Conservation (phyloP, 768 basidiomycete species). For the Agaricus blazei region DNA sequence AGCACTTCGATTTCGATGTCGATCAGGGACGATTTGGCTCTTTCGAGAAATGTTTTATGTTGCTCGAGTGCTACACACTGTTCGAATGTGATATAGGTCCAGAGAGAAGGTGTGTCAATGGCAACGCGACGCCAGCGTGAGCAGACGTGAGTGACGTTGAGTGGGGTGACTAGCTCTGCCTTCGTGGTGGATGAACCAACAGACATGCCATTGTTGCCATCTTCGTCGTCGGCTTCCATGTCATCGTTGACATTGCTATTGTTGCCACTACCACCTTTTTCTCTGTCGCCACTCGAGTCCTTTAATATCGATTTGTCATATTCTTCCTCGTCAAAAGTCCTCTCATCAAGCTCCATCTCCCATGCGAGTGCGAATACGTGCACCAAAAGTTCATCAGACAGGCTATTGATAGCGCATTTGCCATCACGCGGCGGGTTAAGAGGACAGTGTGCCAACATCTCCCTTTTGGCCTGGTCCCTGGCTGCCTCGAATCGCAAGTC, state of each 20-base stretch:
- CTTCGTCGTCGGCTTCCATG: no score
- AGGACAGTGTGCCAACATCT: slow-evolving; percentile 41
- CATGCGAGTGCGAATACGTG: slow-evolving; percentile 49
- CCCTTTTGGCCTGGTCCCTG: slow-evolving; percentile 25
- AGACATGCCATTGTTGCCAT: no score
- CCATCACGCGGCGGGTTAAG: slow-evolving; percentile 39
- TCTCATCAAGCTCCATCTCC: slow-evolving; percentile 28
- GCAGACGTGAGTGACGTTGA: slow-evolving; percentile 60
- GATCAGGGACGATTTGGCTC: slow-evolving; percentile 51
- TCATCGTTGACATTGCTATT: no score
- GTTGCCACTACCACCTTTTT: no score
- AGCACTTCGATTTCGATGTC: slow-evolving; percentile 46
- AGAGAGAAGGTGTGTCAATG: slow-evolving; percentile 48
- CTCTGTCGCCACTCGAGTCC: no score
- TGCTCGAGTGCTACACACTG: slow-evolving; percentile 38
- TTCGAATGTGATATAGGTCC: slow-evolving; percentile 43
- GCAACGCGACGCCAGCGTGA: slow-evolving; percentile 52
- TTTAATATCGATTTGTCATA: no score
- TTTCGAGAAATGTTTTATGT: slow-evolving; percentile 40
- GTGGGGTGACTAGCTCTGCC: slow-evolving; percentile 33
- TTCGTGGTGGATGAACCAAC: background rate
- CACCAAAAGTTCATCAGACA: slow-evolving; percentile 53
- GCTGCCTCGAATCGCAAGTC: slow-evolving; percentile 24
- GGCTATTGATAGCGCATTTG: slow-evolving; percentile 43
- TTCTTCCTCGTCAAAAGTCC: slow-evolving; percentile 15